Evolutionary conservation across 495 filamentous ascomycete genomes (phyloP).

Genomic region (Podospora comata): DNA sequence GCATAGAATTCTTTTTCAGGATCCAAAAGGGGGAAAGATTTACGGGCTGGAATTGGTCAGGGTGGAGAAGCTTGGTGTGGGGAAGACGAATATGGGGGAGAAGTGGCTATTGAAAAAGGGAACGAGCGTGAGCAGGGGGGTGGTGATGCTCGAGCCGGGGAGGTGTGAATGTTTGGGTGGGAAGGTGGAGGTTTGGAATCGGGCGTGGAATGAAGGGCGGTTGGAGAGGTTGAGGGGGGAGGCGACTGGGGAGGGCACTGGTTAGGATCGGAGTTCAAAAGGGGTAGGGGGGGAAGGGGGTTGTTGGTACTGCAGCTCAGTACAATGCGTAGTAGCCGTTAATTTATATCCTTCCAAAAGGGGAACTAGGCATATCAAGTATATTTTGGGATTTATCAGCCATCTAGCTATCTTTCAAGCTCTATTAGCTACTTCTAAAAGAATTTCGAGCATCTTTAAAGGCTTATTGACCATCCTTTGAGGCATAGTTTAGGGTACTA

Average conservation of each 20-base stretch:
- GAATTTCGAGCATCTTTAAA: no score
- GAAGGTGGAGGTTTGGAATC: constrained; percentile 78
- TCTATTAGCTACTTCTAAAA: no score
- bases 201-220: constrained; percentile 68
- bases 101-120: constrained; percentile 71
- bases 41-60: constrained; percentile 70
- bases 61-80: constrained; percentile 62
- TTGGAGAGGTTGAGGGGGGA: constrained; percentile 63
- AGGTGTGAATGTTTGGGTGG: constrained; percentile 70
- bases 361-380: no score
- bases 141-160: constrained; percentile 68
- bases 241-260: neutral
- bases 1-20: constrained; percentile 80
- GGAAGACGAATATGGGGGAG: constrained; percentile 68
- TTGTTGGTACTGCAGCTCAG: no score
- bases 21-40: constrained; percentile 64
- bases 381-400: no score
- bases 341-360: no score
- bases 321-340: no score
- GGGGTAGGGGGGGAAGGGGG: no score
- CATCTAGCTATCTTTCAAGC: no score
- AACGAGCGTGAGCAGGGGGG: constrained; percentile 65
- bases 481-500: no score
- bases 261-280: no score
- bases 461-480: no score